phyloP scores from a whole-genome alignment of 495 filamentous ascomycete species.

The Xylaria castorea region DNA sequence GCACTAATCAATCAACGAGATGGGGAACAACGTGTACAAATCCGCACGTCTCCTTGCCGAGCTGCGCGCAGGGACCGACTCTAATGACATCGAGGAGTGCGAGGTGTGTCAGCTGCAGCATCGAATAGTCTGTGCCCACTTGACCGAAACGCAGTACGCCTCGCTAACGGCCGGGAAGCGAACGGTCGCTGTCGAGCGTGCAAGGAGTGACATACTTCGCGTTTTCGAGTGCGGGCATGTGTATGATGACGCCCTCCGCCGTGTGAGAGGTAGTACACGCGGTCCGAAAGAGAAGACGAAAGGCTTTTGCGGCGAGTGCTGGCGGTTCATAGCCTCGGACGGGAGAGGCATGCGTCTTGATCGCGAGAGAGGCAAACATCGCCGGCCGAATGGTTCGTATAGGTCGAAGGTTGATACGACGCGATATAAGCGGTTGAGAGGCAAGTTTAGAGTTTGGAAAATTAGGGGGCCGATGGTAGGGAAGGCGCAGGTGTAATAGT shows the following conservation, averaged over 20 bases:
- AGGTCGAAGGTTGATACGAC: not conserved
- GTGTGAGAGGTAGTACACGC: not conserved
- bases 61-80: not conserved
- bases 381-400: not conserved
- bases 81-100: not conserved
- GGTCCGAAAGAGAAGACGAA: slow-evolving; percentile 6
- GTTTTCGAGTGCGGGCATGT: slow-evolving; percentile 22
- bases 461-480: not conserved
- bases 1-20: not conserved
- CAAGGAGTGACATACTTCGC: not conserved
- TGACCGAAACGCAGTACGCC: not conserved
- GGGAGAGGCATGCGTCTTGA: slow-evolving; percentile 1
- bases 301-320: slow-evolving; percentile 13
- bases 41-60: not conserved
- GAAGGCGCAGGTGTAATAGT: not conserved
- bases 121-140: not conserved
- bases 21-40: not conserved
- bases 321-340: slow-evolving; percentile 7
- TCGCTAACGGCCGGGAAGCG: slow-evolving; percentile 7
- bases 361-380: not conserved
- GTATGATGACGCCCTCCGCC: not conserved
- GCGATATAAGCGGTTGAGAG: not conserved
- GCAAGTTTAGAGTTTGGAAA: not conserved
- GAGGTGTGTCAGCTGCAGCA: not conserved
- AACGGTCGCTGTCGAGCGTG: not conserved